Evolutionary conservation across 2,329 filamentous ascomycete genomes (phyloP).

Genomic region (Orbilia brochopaga): DNA sequence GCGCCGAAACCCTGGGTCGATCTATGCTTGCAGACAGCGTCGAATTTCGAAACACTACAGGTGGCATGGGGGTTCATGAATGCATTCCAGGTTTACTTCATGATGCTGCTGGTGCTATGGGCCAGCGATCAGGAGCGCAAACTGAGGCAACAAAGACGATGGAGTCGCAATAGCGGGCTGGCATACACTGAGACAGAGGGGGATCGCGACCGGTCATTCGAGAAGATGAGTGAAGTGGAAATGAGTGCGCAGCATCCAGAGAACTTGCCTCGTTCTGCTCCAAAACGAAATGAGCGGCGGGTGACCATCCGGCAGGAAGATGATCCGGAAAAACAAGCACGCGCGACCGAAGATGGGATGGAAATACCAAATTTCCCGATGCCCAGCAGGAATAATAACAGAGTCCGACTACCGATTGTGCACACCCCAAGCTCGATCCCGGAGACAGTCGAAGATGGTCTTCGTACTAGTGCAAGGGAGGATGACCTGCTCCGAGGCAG

Average conservation of each 20-base stretch:
- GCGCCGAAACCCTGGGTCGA: slow-evolving; percentile 39
- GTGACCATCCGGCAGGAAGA: background rate
- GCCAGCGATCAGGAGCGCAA: slow-evolving; percentile 31
- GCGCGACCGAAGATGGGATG: slow-evolving; percentile 26
- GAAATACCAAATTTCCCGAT: slow-evolving; percentile 45
- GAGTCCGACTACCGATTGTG: slow-evolving; percentile 7
- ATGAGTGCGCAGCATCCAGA: slow-evolving; percentile 11
- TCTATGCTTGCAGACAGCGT: slow-evolving; percentile 32
- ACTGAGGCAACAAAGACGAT: slow-evolving; percentile 36
- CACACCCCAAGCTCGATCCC: slow-evolving; percentile 12
- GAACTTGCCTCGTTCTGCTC: slow-evolving; percentile 8
- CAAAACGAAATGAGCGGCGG: no score
- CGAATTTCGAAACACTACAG: slow-evolving; percentile 33
- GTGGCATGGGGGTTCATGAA: slow-evolving; percentile 47
- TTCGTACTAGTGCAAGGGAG: slow-evolving; percentile 4
- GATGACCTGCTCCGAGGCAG: slow-evolving; percentile 27
- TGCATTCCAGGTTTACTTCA: slow-evolving; percentile 45
- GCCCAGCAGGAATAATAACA: slow-evolving; percentile 20
- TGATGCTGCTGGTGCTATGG: slow-evolving; percentile 42
- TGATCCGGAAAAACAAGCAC: slow-evolving; percentile 24
- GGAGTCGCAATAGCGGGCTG: slow-evolving; percentile 39
- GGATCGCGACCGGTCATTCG: slow-evolving; percentile 34
- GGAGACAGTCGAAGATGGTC: slow-evolving; percentile 13
- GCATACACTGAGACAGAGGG: slow-evolving; percentile 19
- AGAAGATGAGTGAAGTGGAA: slow-evolving; percentile 36